These are phyloP conservation scores for Fomitopsis pinicola DNA, from an alignment of 1,284 basidiomycete species.

Conservation along the genomic window DNA sequence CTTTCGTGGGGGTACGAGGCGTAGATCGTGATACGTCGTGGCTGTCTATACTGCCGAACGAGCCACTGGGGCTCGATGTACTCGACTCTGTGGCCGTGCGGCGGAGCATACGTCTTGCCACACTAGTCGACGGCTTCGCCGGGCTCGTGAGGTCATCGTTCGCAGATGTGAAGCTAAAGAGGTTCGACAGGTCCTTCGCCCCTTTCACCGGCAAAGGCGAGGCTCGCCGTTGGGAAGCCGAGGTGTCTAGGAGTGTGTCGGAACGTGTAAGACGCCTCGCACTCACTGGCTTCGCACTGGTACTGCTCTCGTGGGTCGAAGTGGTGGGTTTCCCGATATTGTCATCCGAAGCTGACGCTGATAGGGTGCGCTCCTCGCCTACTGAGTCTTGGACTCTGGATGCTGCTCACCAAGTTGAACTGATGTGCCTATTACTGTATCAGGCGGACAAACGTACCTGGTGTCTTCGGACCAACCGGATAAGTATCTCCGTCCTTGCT, in stretches of 20 bases:
- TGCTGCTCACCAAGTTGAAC: neutral
- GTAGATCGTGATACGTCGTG: slow-evolving; percentile 28
- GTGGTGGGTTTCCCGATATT: neutral
- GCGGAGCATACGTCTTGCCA: slow-evolving; percentile 43
- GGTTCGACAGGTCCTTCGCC: slow-evolving; percentile 29
- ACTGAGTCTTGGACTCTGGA: neutral
- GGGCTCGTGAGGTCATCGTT: neutral
- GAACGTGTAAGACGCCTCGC: slow-evolving; percentile 13
- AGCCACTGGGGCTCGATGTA: slow-evolving; percentile 28
- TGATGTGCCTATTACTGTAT: neutral
- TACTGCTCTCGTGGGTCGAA: neutral
- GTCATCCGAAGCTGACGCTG: neutral
- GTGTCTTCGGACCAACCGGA: neutral
- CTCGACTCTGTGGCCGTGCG: slow-evolving; percentile 53
- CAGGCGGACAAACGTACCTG: neutral
- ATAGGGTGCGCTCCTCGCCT: neutral
- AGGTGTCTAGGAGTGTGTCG: slow-evolving; percentile 9
- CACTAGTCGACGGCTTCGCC: slow-evolving; percentile 14
- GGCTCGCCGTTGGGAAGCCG: slow-evolving; percentile 2
- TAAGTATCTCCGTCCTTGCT: neutral
- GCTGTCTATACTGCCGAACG: slow-evolving; percentile 8
- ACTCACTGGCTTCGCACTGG: neutral
- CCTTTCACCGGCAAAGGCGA: slow-evolving; percentile 19
- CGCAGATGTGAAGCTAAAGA: slow-evolving; percentile 27
- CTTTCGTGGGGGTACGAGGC: slow-evolving; percentile 29